phyloP scores from a whole-genome alignment of 2,329 filamentous ascomycete species.

The Grosmannia clavigera region DNA sequence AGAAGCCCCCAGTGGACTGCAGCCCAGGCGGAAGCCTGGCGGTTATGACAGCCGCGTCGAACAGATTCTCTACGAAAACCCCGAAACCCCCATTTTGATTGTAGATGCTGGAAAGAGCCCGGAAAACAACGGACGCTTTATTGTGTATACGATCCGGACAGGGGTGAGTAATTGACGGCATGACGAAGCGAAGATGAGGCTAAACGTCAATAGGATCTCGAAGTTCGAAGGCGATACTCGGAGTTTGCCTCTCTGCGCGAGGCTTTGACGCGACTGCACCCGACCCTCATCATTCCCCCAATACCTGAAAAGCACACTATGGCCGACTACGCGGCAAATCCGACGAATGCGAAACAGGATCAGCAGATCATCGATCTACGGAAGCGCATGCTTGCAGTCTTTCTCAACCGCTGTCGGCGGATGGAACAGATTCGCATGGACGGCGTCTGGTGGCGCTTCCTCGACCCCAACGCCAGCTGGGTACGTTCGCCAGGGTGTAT shows the following conservation, averaged over 20 bases:
- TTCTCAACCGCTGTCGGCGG: slow-evolving; percentile 80
- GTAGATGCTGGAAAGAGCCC: slow-evolving; percentile 90
- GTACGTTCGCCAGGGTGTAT: slow-evolving; percentile 33
- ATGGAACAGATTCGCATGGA: slow-evolving; percentile 91
- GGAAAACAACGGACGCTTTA: slow-evolving; percentile 84
- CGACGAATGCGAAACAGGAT: slow-evolving; percentile 96
- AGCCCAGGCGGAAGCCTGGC: slow-evolving; percentile 59
- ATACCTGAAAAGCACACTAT: slow-evolving; percentile 99
- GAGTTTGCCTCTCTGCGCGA: slow-evolving; percentile 88
- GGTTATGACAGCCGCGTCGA: slow-evolving; percentile 93
- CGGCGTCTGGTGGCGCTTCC: slow-evolving; percentile 93
- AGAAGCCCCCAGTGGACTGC: slow-evolving; percentile 26
- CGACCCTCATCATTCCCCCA: slow-evolving; percentile 87
- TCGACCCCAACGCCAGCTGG: slow-evolving; percentile 98
- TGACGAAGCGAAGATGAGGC: not conserved
- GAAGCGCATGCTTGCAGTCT: slow-evolving; percentile 94
- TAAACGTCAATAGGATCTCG: slow-evolving; percentile 56
- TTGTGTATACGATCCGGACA: slow-evolving; percentile 93
- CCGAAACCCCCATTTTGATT: slow-evolving; percentile 79
- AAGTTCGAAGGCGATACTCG: slow-evolving; percentile 89
- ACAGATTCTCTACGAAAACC: slow-evolving; percentile 93
- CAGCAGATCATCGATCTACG: slow-evolving; percentile 91
- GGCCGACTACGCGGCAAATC: slow-evolving; percentile 96
- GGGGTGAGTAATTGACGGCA: slow-evolving; percentile 44
- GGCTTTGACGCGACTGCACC: slow-evolving; percentile 81